Percentiles rank a stretch among this genome's conserved stretches.
Conservation (phyloP, 2,329 filamentous ascomycete genomes). For the Calonectria pseudoturangicola region DNA sequence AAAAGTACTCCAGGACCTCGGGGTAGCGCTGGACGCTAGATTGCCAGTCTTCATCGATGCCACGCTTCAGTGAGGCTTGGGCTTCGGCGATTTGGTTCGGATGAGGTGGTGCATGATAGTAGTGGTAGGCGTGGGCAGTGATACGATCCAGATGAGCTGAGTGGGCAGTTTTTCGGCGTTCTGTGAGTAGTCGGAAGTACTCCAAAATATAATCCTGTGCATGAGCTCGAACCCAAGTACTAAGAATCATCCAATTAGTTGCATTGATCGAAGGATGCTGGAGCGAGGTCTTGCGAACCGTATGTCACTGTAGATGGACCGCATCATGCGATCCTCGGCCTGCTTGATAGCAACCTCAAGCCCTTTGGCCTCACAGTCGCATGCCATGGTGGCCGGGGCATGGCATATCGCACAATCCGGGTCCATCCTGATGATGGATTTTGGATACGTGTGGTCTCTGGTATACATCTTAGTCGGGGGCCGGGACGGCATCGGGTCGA, state of each 20-base stretch:
- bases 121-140: conserved; percentile 72
- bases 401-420: conserved; percentile 81
- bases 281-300: conserved; percentile 67
- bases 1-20: conserved; percentile 89
- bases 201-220: conserved; percentile 81
- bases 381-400: conserved; percentile 74
- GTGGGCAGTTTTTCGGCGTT: conserved; percentile 76
- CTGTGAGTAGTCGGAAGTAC: conserved; percentile 77
- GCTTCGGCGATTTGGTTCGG: conserved; percentile 78
- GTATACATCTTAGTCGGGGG: conserved; percentile 70
- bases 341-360: conserved; percentile 78
- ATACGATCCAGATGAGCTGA: conserved; percentile 73
- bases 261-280: conserved; percentile 23
- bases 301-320: conserved; percentile 77
- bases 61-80: conserved; percentile 80
- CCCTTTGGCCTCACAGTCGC: conserved; percentile 80
- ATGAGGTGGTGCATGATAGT: conserved; percentile 75
- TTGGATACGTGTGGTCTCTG: conserved; percentile 67
- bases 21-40: conserved; percentile 85
- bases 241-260: conserved; percentile 57
- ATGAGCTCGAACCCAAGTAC: conserved; percentile 78
- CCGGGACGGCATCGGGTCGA: conserved; percentile 45
- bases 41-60: conserved; percentile 87
- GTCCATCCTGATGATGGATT: conserved; percentile 77
- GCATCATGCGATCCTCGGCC: conserved; percentile 79